Base-by-base conservation (phyloP, 306 rosid genomes). In the Quercus robur region DNA sequence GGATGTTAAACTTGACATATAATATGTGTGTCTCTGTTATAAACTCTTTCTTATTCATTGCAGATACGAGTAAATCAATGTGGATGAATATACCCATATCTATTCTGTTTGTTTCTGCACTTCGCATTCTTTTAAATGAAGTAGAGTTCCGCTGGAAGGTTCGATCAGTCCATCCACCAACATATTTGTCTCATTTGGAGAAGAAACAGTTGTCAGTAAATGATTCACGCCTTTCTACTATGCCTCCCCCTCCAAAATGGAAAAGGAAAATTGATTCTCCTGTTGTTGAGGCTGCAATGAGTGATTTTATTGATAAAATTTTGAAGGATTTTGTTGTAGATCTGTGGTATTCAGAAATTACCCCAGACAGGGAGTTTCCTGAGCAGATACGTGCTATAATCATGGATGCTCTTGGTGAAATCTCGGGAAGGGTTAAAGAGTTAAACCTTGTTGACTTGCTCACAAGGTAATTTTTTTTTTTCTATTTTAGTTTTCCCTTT, bases 51-150 rank as follows among this genome's bases (percentile, higher is more conserved):
- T 69, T 61, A 5, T 25, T 41, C 57, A 58, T 56, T 79, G 67
- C 89, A 96, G 99, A 93, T 88, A 91, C 99, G 28, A 96, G 98
- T 86, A 92, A 90, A 81, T 93, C 99, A 26, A 91, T 91, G 97
- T 93, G 97, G 98, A 88, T 93, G 97, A 96, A 96, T 84, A 51
- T 93, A 21, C 99, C 99, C 2, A 81, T 90, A 82, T 81, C 99
- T 17, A 81, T 96, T 86, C 84, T 96, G 52, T 81, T 96, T 41
- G 93, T 89, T 75, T 87, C 78, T 72, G 93, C 84, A n/a, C 26
- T 96, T 61, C 94, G 94, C 7, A 76, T 90, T 85, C 81, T 96
- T 66, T 79, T 93, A 44, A 90, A 83, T 52, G 90, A 86, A 25
- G 89, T 91, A 79, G 98, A 96, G 51, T 93, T 96, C 76, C 89